Conservation (phyloP, 202 grass and related monocot species). For the Panicum virgatum region DNA sequence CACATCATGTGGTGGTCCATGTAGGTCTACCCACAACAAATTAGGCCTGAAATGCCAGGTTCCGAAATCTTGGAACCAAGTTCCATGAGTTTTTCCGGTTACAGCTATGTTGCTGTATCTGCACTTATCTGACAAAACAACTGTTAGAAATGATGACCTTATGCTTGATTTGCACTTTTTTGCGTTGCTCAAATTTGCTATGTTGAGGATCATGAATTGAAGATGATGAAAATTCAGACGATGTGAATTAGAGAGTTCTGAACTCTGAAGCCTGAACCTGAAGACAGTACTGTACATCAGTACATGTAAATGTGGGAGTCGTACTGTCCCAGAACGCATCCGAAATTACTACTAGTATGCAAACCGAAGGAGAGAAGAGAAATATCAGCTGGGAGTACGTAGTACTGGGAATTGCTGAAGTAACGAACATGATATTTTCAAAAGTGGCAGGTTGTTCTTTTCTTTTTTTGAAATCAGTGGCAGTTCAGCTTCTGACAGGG, state of each 20-base stretch:
- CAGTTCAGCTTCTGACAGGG: constrained; percentile 42
- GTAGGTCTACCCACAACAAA: constrained; percentile 10
- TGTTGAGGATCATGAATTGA: background rate
- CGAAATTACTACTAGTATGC: background rate
- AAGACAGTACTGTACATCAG: background rate
- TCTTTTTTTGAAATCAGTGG: constrained; percentile 14
- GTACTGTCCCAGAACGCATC: background rate
- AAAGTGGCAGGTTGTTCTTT: constrained; percentile 21
- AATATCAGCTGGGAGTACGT: background rate
- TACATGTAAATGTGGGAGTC: background rate
- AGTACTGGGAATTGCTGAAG: constrained; percentile 13
- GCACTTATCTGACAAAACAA: background rate
- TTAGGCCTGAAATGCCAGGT: background rate
- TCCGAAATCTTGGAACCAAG: background rate
- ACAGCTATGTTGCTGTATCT: background rate
- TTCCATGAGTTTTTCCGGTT: background rate
- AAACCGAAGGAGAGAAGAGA: background rate
- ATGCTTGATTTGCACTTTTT: background rate
- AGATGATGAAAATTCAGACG: background rate
- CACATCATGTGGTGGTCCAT: background rate
- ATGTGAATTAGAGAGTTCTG: background rate
- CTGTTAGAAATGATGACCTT: background rate
- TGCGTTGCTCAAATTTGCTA: background rate
- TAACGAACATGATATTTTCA: constrained; percentile 25
- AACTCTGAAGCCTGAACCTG: background rate